Evolutionary conservation across 768 basidiomycete genomes (phyloP), one percentile per base, ranked within the genome.

Genomic region (Amanita subjunquillea): DNA sequence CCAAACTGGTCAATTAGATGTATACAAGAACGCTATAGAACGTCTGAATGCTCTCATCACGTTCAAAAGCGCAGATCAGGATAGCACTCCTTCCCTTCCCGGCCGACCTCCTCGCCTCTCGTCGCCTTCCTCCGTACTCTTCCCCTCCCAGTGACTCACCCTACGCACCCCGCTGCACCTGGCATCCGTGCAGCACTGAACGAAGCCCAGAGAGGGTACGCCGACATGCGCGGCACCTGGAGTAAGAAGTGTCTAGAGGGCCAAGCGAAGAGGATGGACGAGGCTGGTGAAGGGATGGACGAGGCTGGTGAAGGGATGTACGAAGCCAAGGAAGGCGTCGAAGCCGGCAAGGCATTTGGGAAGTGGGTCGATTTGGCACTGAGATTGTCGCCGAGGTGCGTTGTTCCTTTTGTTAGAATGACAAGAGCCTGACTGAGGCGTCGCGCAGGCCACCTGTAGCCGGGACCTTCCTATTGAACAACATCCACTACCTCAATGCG

Each of bases 191-290:
- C 74, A 2, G 82, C 85, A 2, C 64, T 92, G 6, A 80, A 74
- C 59, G 89, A 91, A 17, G 87, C 87, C 5, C 87, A 89, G 65
- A 74, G 75, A 51, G 89, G 89, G 1, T 91, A 87, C 56, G 89
- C 87, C 0, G 88, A 91, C 57, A 91, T 91, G 87, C 77, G 90
- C 25, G 87, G 88, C 9, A 74, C 71, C 10, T 91, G 90, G 90
- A 75, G 72, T 39, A 76, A 76, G 55, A 88, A 84, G 60, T 85
- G 87, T 50, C 64, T 91, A 20, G 90, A 91, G 59, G 72, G 72
- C 6, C 81, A 83, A 57, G 85, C 79, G 2, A 83, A 83, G 58
- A 72, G 85, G 7, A 71, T 85, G 7, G 69, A 87, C 32, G 51
- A 46, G 34, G 44, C 43, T n/a, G 50, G 50, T 3, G 51, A 46